These are phyloP conservation scores for Artomyces pyxidatus DNA, from an alignment of 768 basidiomycete species.

Conservation along the genomic window DNA sequence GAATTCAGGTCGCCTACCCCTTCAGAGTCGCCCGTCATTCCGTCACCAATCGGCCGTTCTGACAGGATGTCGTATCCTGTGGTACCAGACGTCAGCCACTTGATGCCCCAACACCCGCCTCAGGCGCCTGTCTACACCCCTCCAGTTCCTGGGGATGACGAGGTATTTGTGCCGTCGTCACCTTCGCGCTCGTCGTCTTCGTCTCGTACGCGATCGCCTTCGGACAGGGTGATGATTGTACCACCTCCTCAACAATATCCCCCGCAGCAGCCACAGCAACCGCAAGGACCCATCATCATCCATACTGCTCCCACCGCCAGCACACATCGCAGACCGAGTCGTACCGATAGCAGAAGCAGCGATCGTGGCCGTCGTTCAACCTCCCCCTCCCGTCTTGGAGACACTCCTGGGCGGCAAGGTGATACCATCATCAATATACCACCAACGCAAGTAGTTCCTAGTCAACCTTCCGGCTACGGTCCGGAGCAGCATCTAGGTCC, in stretches of 20 bases:
- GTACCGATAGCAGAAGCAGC: not conserved
- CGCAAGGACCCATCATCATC: conserved; percentile 1
- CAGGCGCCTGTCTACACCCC: conserved; percentile 8
- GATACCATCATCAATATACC: conserved; percentile 8
- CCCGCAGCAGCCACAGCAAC: not conserved
- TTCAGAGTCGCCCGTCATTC: conserved; percentile 6
- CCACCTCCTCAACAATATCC: not conserved
- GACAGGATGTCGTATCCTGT: not conserved
- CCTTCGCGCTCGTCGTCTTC: not conserved
- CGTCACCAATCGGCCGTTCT: conserved; percentile 1
- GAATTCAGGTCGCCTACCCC: conserved; percentile 4
- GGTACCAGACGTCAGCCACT: not conserved
- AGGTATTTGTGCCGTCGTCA: conserved; percentile 4
- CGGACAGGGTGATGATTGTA: not conserved
- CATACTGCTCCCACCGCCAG: conserved; percentile 1
- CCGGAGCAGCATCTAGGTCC: too few species aligned
- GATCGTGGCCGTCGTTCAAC: not conserved
- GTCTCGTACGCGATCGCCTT: not conserved
- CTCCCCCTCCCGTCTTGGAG: not conserved
- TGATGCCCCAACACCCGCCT: not conserved
- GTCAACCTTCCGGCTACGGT: not conserved
- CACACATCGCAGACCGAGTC: not conserved
- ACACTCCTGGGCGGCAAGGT: not conserved
- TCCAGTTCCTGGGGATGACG: conserved; percentile 4
- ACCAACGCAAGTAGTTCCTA: not conserved